phyloP scores from a whole-genome alignment of 208 protist genomes.

The Leishmania tropica region DNA sequence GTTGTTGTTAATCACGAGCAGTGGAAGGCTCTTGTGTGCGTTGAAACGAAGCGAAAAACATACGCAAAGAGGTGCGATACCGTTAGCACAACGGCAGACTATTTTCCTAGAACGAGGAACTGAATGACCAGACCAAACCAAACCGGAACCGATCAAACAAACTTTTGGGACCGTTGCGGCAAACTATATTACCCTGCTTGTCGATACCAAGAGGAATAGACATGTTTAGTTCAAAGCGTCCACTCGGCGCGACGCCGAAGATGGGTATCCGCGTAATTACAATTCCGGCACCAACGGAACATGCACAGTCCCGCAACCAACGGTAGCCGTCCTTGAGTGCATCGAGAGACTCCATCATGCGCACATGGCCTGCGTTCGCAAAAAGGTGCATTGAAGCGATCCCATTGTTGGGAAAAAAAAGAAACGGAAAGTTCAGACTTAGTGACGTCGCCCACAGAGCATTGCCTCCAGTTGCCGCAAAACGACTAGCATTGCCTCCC shows the following conservation, averaged over 20 bases:
- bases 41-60: background rate
- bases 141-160: constrained; percentile 81
- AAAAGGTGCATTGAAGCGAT: constrained; percentile 86
- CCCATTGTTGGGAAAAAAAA: constrained; percentile 82
- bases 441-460: constrained; percentile 83
- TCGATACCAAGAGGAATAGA: constrained; percentile 71
- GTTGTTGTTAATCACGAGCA: background rate
- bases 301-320: constrained; percentile 69
- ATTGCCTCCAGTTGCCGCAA: constrained; percentile 84
- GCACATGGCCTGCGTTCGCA: constrained; percentile 76
- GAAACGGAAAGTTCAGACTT: constrained; percentile 83
- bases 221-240: constrained; percentile 84
- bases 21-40: background rate
- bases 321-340: constrained; percentile 47
- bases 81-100: background rate
- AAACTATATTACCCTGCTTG: constrained; percentile 55
- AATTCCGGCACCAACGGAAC: constrained; percentile 77
- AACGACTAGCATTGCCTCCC: constrained; percentile 25
- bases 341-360: constrained; percentile 52
- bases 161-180: constrained; percentile 42
- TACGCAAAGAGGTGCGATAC: background rate
- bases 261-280: constrained; percentile 85
- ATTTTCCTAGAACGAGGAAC: constrained; percentile 54
- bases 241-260: constrained; percentile 72
- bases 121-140: constrained; percentile 85